Evolutionary conservation across 441 rosid genomes (phyloP).

Genomic region (Mallotus japonicus): DNA sequence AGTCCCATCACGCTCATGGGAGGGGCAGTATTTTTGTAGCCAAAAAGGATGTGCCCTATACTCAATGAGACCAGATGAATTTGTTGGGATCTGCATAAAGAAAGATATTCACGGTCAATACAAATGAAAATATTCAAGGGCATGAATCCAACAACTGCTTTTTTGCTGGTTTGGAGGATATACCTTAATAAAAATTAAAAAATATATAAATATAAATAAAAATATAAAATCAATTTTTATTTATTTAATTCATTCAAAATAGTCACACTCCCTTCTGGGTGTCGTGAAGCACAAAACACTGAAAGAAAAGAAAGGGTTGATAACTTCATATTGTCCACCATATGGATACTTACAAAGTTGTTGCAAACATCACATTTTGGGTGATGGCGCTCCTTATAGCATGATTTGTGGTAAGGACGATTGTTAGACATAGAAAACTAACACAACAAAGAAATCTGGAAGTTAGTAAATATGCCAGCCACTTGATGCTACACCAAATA

Average conservation of each 20-base stretch:
- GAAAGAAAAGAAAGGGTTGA: neutral
- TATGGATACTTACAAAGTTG: constrained; percentile 60
- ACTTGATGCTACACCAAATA: neutral
- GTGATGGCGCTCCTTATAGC: constrained; percentile 80
- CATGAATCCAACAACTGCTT: neutral
- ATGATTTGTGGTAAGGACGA: constrained; percentile 78
- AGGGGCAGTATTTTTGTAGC: constrained; percentile 87
- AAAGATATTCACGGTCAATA: neutral
- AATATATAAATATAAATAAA: too few relatives aligned
- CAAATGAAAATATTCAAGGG: constrained; percentile 15
- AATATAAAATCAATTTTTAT: too few relatives aligned
- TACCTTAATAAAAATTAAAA: neutral
- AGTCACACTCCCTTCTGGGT: neutral
- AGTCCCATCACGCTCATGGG: constrained; percentile 88
- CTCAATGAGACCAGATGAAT: constrained; percentile 74
- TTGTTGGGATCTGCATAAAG: constrained; percentile 71
- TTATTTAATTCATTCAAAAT: too few relatives aligned
- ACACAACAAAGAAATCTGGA: constrained; percentile 22
- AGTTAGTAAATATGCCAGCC: constrained; percentile 19
- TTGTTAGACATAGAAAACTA: constrained; percentile 83
- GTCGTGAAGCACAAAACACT: neutral
- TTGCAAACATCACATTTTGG: constrained; percentile 92
- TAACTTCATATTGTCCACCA: neutral
- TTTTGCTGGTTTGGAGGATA: neutral
- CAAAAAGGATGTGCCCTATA: constrained; percentile 93